Base-by-base conservation (phyloP, 2,329 filamentous ascomycete genomes). In the Dothideomycetes sp. region DNA sequence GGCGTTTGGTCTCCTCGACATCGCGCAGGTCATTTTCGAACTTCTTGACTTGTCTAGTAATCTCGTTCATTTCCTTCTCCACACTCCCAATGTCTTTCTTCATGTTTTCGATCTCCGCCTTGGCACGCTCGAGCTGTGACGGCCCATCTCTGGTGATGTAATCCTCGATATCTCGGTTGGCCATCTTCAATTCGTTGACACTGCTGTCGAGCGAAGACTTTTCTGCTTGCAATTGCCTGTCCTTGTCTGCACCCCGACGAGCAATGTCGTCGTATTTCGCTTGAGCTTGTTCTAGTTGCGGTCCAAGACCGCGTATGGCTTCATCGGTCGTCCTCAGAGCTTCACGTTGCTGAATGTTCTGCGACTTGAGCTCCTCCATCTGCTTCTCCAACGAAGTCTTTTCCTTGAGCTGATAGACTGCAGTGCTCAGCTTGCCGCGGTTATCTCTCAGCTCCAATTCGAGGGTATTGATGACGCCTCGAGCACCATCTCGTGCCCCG, bases 1-100 rank as follows among this genome's bases (percentile, higher is more conserved):
- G 87, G 51, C 84, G 81, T 63, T 87, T 89, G 41, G 80, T 88
- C 43, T 80, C 77, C 47, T 88, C 83, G 41, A 84, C 83, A 52
- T 87, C 85, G 50, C 79, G 77, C 37, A 88, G 73, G 38, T 86
- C 80, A 36, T 83, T 75, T 47, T 82, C 81, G 37, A 94, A 72
- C 49, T 79, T 79, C 60, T 93, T 91, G 45, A 84, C 77, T 40
- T 81, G 74, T 17, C 73, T 68, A 2, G 79, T 81, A 38, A 91
- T 65, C 34, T 77, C 66, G 10, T 64, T 64, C 53, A 84, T 77
- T 47, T 91, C 82, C 14, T 65, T 66, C 51, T 93, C 82, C 11
- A 81, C 67, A 14, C 66, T 67, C 30, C 68, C 60, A 40, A 91
- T 80, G 17, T 78, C 71, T 46, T 71, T 66, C 53, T 89, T 77